Evolutionary conservation across 1,139 yeast genomes (phyloP).

Genomic region (Suzukiozyma palmioleophila): DNA sequence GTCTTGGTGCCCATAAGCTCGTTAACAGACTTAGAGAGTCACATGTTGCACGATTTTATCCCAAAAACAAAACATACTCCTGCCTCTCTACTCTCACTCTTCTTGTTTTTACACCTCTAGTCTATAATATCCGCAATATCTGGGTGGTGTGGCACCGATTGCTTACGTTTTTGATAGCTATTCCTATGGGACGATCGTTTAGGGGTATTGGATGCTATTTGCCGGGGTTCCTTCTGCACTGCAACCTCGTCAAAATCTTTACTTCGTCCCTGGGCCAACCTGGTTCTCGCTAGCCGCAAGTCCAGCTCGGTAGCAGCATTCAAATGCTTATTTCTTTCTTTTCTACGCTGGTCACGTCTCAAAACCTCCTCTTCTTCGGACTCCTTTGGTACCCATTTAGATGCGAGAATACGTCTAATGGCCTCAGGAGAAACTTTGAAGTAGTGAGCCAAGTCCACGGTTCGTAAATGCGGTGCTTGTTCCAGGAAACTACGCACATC

Average conservation of each 20-base stretch:
- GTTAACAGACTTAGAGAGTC: no score
- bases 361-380: constrained; percentile 44
- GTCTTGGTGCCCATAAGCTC: no score
- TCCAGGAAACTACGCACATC: constrained; percentile 55
- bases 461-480: constrained; percentile 55
- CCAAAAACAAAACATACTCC: no score
- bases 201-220: no score
- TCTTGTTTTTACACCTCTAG: background rate
- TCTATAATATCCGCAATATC: background rate
- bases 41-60: no score
- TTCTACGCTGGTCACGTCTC: constrained; percentile 43
- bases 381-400: constrained; percentile 68
- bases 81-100: no score
- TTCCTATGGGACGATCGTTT: no score
- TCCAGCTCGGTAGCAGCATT: constrained; percentile 7
- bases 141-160: no score
- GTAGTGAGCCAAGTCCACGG: constrained; percentile 57
- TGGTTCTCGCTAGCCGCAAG: constrained; percentile 7
- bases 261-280: constrained; percentile 7
- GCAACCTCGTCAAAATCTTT: background rate
- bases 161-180: no score
- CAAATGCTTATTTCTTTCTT: constrained; percentile 11
- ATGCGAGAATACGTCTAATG: constrained; percentile 69
- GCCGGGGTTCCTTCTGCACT: background rate
- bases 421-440: constrained; percentile 81